phyloP scores from a whole-genome alignment of 345 rosid species.

The Conringia planisiliqua region DNA sequence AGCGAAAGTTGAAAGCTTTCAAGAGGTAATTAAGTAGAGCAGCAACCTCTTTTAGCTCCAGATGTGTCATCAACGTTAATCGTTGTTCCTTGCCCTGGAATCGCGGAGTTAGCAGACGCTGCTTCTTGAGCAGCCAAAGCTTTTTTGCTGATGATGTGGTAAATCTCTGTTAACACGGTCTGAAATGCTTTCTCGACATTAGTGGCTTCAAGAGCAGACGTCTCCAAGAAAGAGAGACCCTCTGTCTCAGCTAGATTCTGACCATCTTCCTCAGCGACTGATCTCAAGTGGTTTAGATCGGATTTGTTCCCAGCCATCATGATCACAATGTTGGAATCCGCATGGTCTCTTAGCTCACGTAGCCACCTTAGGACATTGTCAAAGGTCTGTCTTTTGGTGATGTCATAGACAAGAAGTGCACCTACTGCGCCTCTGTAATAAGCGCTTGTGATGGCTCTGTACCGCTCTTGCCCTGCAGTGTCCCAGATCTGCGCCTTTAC shows the following conservation, averaged over 20 bases:
- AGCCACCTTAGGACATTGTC: slow-evolving; percentile 68
- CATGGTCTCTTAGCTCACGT: slow-evolving; percentile 63
- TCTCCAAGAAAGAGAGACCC: slow-evolving; percentile 68
- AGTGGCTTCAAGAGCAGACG: slow-evolving; percentile 69
- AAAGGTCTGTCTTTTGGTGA: slow-evolving; percentile 71
- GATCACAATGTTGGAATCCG: slow-evolving; percentile 72
- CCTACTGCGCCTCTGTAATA: slow-evolving; percentile 78
- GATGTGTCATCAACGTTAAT: slow-evolving; percentile 58
- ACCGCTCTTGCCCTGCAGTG: slow-evolving; percentile 79
- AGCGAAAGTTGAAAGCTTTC: neutral
- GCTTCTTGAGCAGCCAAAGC: slow-evolving; percentile 70
- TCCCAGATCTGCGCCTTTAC: slow-evolving; percentile 84
- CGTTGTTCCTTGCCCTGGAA: slow-evolving; percentile 60
- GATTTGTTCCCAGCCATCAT: slow-evolving; percentile 77
- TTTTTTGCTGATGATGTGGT: slow-evolving; percentile 63
- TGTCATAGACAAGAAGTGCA: slow-evolving; percentile 70
- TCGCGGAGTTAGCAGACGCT: slow-evolving; percentile 35
- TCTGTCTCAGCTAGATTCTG: slow-evolving; percentile 54
- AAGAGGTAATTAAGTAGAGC: slow-evolving; percentile 38
- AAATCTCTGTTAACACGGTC: slow-evolving; percentile 54
- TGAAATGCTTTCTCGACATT: slow-evolving; percentile 71
- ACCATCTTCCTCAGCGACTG: slow-evolving; percentile 58
- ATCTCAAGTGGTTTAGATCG: slow-evolving; percentile 62
- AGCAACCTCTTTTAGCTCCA: slow-evolving; percentile 51
- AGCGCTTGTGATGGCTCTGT: slow-evolving; percentile 67